Base-by-base conservation (phyloP, 352 stramenopile genomes). In the Phytopythium sindhum region DNA sequence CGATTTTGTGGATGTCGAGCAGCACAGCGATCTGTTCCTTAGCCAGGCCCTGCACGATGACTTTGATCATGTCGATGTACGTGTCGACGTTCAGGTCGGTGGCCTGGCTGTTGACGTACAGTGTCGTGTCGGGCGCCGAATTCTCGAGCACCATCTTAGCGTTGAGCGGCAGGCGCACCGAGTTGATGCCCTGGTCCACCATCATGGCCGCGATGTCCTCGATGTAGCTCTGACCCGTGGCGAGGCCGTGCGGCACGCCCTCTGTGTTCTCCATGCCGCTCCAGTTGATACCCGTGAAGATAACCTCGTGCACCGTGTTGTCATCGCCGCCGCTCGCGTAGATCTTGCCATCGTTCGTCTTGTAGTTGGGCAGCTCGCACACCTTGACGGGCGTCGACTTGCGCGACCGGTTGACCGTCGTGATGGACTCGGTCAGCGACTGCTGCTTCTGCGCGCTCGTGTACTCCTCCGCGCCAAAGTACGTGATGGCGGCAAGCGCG, bases 211-310 rank as follows among this genome's bases (percentile, higher is more conserved):
- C 80, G 47, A 94, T 90, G 58, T 91, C 75, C 60, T 88, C 84
- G 52, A 92, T 52, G 47, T 88, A 81, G 48, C 68, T 80, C 72
- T 92, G 83, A 23, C 84, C 82, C 6, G 71, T 81, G 0, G 84
- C 83, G 4, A 94, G 73, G 11, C 86, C 86, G 57, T 94, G 83
- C 1, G 86, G 86, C 24, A 94, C 84, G 15, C 86, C 86, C 53
- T 92, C 84, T 0, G 68, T 31, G 65, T 94, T 92, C 70, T 94
- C 86, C 86, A 94, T 94, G 57, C 86, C 86, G 54, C 84, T 94
- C 86, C 86, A 94, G 68, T 94, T 94, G 70, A 94, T 90, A 39
- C 86, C 86, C n/a, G 83, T 94, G 58, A 94, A 89, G 47, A 85
- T 75, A 9, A 94, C 68, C 51, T 88, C 75, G 63, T 89, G 60